These are phyloP conservation scores for Candida smagusa DNA, from an alignment of 1,139 yeast species.

Conservation along the genomic window DNA sequence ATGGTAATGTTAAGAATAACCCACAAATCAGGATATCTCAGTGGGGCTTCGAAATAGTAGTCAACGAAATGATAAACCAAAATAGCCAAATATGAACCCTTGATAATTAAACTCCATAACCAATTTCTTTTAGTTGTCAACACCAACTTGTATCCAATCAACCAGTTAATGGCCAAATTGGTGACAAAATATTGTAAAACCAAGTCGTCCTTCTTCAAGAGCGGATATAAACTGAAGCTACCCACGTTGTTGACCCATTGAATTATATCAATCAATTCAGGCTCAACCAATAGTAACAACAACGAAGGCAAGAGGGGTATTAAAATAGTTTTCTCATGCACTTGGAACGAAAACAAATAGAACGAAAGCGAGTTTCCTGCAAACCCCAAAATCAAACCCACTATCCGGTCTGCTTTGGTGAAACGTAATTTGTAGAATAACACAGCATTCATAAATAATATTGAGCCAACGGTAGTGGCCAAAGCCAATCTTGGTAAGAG, in stretches of 20 bases:
- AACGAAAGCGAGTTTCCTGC: constrained; percentile 86
- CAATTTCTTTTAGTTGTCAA: constrained; percentile 28
- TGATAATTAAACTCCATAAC: constrained; percentile 57
- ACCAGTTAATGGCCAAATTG: constrained; percentile 74
- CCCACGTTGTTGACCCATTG: constrained; percentile 88
- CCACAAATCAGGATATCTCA: constrained; percentile 78
- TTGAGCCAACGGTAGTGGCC: constrained; percentile 58
- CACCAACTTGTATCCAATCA: constrained; percentile 52
- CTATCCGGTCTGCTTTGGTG: constrained; percentile 15
- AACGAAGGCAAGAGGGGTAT: constrained; percentile 86
- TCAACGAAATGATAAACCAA: constrained; percentile 55
- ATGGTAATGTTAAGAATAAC: constrained; percentile 69
- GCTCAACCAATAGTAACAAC: constrained; percentile 55
- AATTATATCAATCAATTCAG: constrained; percentile 63
- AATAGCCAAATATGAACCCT: constrained; percentile 58
- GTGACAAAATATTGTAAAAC: constrained; percentile 66
- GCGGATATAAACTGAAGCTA: constrained; percentile 83
- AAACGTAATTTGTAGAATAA: constrained; percentile 18
- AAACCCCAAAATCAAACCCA: constrained; percentile 58
- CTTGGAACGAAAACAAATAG: constrained; percentile 88
- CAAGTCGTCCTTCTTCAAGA: constrained; percentile 73
- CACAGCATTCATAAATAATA: constrained; percentile 47
- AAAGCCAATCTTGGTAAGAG: constrained; percentile 66
- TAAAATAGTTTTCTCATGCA: constrained; percentile 85
- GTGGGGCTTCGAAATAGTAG: constrained; percentile 49